Base-by-base conservation (phyloP, 306 rosid genomes). In the Ceratonia siliqua region DNA sequence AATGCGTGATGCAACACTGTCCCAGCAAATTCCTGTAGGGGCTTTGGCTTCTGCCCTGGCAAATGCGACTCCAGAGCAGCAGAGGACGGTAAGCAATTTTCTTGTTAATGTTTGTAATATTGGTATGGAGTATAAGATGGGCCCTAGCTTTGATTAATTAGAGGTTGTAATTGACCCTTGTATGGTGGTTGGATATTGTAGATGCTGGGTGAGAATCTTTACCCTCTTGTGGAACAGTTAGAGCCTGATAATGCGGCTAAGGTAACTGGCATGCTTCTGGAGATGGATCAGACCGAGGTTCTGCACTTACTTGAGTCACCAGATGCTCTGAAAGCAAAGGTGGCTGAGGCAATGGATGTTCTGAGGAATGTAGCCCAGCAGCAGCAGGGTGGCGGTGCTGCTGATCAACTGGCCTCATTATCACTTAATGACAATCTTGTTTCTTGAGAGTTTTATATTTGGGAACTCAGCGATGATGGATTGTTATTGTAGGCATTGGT, bases 261-360 rank as follows among this genome's bases (percentile, higher is more conserved):
- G 83, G 99, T 95, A 27, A 95, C 99, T 1, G 99, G 99, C 68
- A 95, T 95, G 99, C 99, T 95, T 70, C 83, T 95, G 79, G 99
- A 95, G 90, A 95, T 95, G 99, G 99, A 95, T 83, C 99, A 95
- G 79, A 83, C 99, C 42, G 99, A 95, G 82, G 99, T 95, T 69
- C 71, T 95, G 80, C 99, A 95, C 82, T 81, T 95, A 85, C 99
- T 95, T 0, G 99, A 95, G 87, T 95, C 99, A 9, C 99, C 99
- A 0, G 99, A 95, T 43, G 99, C 99, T 72, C 85, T 95, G 85
- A 92, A 90, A 59, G 92, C 96, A 0, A 95, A 95, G 91, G 99
- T 95, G 32, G 96, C 98, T 0, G 99, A 95, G 85, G 99, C 99
- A 8, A 90, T 95, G 88, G 98, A 95, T 6, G 99, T 95, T 50